Evolutionary conservation across 805 yeast genomes (phyloP).

Genomic region (Cyberlindnera samutprakarnensis): DNA sequence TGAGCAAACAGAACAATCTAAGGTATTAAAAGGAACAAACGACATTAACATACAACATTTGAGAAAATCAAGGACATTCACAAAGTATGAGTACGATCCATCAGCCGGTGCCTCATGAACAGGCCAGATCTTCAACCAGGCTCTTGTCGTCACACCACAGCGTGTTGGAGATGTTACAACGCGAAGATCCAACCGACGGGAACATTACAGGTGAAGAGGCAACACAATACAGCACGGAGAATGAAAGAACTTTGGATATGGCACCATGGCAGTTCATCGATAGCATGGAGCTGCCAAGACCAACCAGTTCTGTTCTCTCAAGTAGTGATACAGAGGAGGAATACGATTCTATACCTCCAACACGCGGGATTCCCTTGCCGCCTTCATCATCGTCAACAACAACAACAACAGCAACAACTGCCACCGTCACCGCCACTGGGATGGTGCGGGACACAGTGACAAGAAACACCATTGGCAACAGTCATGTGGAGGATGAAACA

Average conservation of each 20-base stretch:
- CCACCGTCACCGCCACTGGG: no score
- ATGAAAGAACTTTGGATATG: no score
- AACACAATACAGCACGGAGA: background rate
- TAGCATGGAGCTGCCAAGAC: constrained; percentile 14
- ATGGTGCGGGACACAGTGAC: no score
- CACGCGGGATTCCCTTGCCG: no score
- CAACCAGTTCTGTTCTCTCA: constrained; percentile 23
- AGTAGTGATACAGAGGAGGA: constrained; percentile 23
- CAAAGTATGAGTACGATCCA: constrained; percentile 5
- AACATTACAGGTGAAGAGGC: no score
- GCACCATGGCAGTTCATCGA: constrained; percentile 20
- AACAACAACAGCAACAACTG: background rate
- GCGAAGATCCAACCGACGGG: no score
- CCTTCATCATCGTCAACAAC: no score
- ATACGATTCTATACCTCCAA: constrained; percentile 1
- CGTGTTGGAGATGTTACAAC: constrained; percentile 18
- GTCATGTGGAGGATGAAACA: constrained; percentile 11
- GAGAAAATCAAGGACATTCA: no score
- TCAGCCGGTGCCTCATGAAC: constrained; percentile 14
- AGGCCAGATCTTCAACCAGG: constrained; percentile 10
- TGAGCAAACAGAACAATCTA: no score
- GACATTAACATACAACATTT: no score
- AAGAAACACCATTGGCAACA: background rate
- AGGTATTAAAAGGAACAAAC: no score
- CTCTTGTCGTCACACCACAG: constrained; percentile 20